Conservation (phyloP, 2,329 filamentous ascomycete genomes). For the Penicillium psychrosexuale region DNA sequence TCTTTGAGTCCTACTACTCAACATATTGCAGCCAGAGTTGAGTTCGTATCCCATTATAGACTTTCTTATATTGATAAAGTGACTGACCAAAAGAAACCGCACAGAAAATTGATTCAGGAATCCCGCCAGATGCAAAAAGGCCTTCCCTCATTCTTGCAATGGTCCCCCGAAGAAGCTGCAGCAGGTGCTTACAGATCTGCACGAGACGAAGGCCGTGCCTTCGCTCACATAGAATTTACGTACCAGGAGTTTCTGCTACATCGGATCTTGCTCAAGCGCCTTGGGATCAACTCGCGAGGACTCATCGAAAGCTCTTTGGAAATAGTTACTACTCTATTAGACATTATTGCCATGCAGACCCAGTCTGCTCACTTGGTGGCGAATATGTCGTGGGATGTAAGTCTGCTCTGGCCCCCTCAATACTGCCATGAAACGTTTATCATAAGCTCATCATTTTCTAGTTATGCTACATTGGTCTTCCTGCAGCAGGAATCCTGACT, state of each 20-base stretch:
- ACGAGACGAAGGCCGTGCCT: not conserved
- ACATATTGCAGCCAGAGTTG: not conserved
- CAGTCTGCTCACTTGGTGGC: not conserved
- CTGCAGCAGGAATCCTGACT: not conserved
- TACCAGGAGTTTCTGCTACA: slow-evolving; percentile 1
- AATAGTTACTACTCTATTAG: not conserved
- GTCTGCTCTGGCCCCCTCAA: not conserved
- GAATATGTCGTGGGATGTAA: slow-evolving; percentile 1
- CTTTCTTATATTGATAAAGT: not conserved
- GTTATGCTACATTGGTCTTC: not conserved
- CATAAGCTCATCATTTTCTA: not conserved
- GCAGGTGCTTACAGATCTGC: not conserved
- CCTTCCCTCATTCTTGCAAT: not conserved
- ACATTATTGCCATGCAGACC: not conserved
- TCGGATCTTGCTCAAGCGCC: not conserved
- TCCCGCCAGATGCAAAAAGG: not conserved
- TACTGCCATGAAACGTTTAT: not conserved
- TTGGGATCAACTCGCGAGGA: not conserved
- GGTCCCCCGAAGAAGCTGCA: not conserved
- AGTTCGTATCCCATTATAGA: not conserved
- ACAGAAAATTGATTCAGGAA: not conserved
- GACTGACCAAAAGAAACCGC: not conserved
- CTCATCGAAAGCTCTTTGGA: not conserved
- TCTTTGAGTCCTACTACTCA: not conserved
- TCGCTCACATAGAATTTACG: not conserved